Percentiles rank a stretch among this genome's conserved stretches.
Evolutionary conservation across 768 basidiomycete genomes (phyloP).

Genomic region (Nidularia sp.): DNA sequence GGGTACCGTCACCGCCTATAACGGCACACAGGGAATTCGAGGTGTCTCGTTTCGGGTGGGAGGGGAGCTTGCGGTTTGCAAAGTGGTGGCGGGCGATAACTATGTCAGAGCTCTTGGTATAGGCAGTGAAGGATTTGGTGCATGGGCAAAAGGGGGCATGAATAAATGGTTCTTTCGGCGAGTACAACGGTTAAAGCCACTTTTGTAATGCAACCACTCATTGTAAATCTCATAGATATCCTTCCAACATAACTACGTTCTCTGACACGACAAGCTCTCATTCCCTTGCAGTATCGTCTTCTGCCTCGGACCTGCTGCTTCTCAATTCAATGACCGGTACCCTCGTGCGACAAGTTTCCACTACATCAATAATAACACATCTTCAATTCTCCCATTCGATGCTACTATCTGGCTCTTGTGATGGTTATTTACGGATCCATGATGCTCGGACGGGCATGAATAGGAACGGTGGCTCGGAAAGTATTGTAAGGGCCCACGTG

Average conservation of each 20-base stretch:
- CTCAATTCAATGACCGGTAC: slow-evolving; percentile 74
- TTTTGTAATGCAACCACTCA: neutral
- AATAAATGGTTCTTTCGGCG: slow-evolving; percentile 82
- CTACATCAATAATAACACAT: slow-evolving; percentile 58
- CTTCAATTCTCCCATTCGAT: slow-evolving; percentile 62
- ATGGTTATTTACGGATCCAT: slow-evolving; percentile 72
- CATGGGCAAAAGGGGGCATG: slow-evolving; percentile 81
- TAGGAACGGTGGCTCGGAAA: slow-evolving; percentile 43
- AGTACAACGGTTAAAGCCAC: slow-evolving; percentile 10
- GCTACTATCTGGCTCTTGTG: slow-evolving; percentile 65
- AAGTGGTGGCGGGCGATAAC: slow-evolving; percentile 73
- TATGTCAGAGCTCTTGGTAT: slow-evolving; percentile 65
- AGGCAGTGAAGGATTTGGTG: slow-evolving; percentile 64
- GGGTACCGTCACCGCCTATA: slow-evolving; percentile 68
- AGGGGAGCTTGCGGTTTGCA: slow-evolving; percentile 63
- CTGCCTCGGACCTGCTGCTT: slow-evolving; percentile 57
- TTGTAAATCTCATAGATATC: slow-evolving; percentile 14
- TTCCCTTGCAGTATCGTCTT: slow-evolving; percentile 56
- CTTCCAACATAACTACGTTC: slow-evolving; percentile 32
- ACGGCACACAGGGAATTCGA: slow-evolving; percentile 56
- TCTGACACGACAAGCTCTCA: slow-evolving; percentile 47
- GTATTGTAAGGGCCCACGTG: slow-evolving; percentile 70
- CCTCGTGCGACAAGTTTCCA: slow-evolving; percentile 51
- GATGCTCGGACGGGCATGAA: slow-evolving; percentile 61
- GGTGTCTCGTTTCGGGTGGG: slow-evolving; percentile 77